These are phyloP conservation scores for Alloascoidea africana DNA, from an alignment of 805 yeast genomes.

Conservation along the genomic window DNA sequence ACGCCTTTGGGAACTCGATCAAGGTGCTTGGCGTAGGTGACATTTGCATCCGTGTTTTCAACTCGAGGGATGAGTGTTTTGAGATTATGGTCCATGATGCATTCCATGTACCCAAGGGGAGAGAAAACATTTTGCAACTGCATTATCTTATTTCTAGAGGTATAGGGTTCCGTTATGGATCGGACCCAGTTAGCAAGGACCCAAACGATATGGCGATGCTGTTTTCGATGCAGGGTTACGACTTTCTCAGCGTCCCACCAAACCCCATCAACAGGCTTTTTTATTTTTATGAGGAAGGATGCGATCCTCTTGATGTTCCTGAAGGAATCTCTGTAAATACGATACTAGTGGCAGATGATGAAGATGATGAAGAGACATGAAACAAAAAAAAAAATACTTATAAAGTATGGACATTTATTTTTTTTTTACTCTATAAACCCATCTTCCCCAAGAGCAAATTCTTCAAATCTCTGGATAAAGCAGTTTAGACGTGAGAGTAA, in stretches of 20 bases:
- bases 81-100: background rate
- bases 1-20: background rate
- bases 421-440: too few relatives aligned
- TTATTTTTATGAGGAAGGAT: slow-evolving; percentile 1
- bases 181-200: background rate
- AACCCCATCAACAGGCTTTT: background rate
- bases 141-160: background rate
- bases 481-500: too few relatives aligned
- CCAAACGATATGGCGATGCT: background rate
- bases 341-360: background rate
- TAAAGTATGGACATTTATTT: too few relatives aligned
- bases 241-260: background rate
- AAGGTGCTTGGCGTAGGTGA: background rate
- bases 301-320: background rate
- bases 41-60: background rate
- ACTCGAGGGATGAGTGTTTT: background rate
- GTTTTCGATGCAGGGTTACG: background rate
- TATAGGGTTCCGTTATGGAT: background rate
- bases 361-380: too few relatives aligned
- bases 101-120: background rate
- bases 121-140: background rate
- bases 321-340: slow-evolving; percentile 1
- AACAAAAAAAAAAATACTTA: too few relatives aligned
- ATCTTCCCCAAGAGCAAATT: too few relatives aligned
- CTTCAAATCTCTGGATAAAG: too few relatives aligned